Conservation (phyloP, 495 filamentous ascomycete species). For the Penicillium nucicola region DNA sequence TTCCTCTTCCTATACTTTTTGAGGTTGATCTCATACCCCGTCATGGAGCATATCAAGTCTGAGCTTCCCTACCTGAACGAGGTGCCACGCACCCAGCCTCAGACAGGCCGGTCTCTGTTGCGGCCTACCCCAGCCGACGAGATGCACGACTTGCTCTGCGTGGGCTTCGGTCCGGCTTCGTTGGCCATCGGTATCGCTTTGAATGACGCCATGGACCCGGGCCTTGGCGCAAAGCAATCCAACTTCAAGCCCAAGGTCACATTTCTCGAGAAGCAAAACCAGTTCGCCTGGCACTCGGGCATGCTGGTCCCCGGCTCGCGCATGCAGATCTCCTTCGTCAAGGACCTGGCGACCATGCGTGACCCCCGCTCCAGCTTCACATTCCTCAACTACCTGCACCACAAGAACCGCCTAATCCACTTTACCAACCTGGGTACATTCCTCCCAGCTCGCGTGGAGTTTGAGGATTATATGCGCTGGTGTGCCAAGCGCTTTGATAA, state of each 20-base stretch:
- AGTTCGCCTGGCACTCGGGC: slow-evolving; percentile 89
- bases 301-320: slow-evolving; percentile 91
- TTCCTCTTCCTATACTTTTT: neutral
- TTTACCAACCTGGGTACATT: slow-evolving; percentile 92
- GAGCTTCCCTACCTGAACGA: slow-evolving; percentile 20
- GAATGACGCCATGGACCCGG: slow-evolving; percentile 60
- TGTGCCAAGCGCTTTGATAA: slow-evolving; percentile 79
- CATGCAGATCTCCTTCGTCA: slow-evolving; percentile 99
- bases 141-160: slow-evolving; percentile 78
- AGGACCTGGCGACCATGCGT: slow-evolving; percentile 86
- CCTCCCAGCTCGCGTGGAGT: slow-evolving; percentile 80
- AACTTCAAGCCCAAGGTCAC: slow-evolving; percentile 60
- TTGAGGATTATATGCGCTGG: slow-evolving; percentile 94
- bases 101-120: slow-evolving; percentile 17
- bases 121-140: slow-evolving; percentile 45
- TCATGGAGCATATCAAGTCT: slow-evolving; percentile 23
- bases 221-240: slow-evolving; percentile 20
- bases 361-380: slow-evolving; percentile 90
- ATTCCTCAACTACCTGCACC: slow-evolving; percentile 89
- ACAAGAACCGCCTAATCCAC: slow-evolving; percentile 71
- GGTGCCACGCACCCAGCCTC: slow-evolving; percentile 12
- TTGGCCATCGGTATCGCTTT: slow-evolving; percentile 89
- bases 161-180: slow-evolving; percentile 92
- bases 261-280: slow-evolving; percentile 80
- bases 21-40: neutral